Conservation (phyloP, 345 rosid genomes). For the Melaleuca quinquenervia region DNA sequence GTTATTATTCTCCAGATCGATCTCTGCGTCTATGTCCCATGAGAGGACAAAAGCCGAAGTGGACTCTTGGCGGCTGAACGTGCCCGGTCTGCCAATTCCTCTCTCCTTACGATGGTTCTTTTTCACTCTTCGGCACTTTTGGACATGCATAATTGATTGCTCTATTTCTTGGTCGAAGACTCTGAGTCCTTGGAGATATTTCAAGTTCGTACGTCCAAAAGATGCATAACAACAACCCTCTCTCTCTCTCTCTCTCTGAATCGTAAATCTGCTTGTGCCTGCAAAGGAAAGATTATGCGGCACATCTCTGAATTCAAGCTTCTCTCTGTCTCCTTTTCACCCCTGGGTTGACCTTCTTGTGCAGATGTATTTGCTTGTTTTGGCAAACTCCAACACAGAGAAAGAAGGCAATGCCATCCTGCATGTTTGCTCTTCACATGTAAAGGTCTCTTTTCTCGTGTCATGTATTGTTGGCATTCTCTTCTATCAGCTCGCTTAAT, state of each 20-base stretch:
- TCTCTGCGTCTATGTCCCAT: background rate
- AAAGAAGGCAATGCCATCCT: background rate
- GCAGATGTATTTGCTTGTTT: background rate
- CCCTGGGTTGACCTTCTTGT: background rate
- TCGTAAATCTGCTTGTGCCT: background rate
- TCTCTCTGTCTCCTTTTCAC: background rate
- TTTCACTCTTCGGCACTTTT: background rate
- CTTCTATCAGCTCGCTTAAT: background rate
- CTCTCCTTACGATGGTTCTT: background rate
- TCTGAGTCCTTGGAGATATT: background rate
- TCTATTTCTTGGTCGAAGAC: background rate
- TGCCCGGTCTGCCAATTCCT: background rate
- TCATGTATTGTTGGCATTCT: background rate
- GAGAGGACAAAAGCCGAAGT: background rate
- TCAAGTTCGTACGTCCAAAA: background rate
- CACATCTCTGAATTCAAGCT: background rate
- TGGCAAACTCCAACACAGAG: background rate
- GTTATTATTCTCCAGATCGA: background rate
- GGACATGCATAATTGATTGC: background rate
- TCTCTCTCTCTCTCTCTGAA: background rate
- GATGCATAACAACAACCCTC: too few relatives aligned
- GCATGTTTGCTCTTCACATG: background rate
- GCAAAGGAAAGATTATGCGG: background rate
- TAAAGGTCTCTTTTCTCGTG: background rate
- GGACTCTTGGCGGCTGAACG: background rate